Evolutionary conservation across 202 grass and related monocot genomes (phyloP), one percentile per base, ranked within the genome.

Genomic region (Schoenoplectus triqueter): DNA sequence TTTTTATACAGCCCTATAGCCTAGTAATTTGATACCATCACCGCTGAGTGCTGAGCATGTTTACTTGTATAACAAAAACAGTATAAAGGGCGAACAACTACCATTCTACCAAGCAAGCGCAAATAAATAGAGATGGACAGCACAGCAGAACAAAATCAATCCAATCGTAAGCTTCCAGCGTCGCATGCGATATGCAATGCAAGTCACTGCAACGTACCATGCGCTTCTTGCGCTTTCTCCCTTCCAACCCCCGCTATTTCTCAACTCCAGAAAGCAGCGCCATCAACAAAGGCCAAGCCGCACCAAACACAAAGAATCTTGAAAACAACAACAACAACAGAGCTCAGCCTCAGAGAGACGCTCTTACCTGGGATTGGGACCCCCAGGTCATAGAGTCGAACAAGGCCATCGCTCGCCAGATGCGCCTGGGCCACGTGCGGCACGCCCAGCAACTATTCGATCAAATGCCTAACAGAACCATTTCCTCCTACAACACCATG

Each of bases 341-440:
- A 6, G 59, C 15, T n/a, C 56, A 4, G 3, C 56, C 3, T 1
- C 56, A 81, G 15, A 64, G 40, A 48, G 15, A 13, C 14, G 48
- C 44, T 10, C 82, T 15, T 18, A 86, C 64, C 44, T 81, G 82
- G 5, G 89, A 95, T 41, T 9, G 85, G 0, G 31, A 31, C 31
- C 31, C 31, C 31, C 90, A 98, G 69, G 87, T 93, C 10, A 85
- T 95, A 69, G 84, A 77, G 79, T 88, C 85, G 57, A 98, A 98
- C 89, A 98, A 93, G 81, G 84, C 85, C 87, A 93, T 95, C 85
- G 90, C 92, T 3, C 81, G 52, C 19, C 88, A 89, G 71, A 95
- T 98, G 89, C 91, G 92, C 68, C 78, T 69, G 40, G 89, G 92
- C 52, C 86, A 89, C 82, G 62, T 92, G n/a, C 56, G 22, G 1